A percentile compares a stretch with the other conserved stretches of the same genome.
phyloP scores from a whole-genome alignment of 139 green algal genomes.

The Micractinium sp. region DNA sequence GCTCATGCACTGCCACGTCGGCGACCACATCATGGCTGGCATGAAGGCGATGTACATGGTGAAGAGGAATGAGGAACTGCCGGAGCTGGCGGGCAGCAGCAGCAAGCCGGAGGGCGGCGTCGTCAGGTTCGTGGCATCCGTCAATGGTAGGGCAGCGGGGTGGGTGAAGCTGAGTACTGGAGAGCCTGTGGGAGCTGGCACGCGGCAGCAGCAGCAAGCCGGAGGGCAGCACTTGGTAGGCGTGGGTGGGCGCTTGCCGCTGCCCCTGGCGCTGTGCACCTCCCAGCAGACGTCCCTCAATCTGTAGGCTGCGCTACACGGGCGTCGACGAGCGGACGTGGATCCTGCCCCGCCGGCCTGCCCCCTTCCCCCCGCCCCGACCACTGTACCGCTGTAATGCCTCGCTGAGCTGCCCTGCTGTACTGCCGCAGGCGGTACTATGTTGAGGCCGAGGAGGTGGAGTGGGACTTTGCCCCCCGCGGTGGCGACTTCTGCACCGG shows the following conservation, averaged over 20 bases:
- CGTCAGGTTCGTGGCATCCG: background rate
- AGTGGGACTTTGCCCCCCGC: slow-evolving; percentile 57
- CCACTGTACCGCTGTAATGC: background rate
- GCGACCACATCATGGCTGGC: slow-evolving; percentile 64
- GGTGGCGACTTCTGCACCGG: slow-evolving; percentile 57
- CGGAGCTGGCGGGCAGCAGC: background rate
- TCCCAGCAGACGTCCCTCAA: too few species aligned
- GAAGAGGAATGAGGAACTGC: background rate
- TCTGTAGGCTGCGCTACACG: too few species aligned
- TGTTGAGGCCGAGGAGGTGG: slow-evolving; percentile 63
- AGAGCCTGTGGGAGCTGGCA: too few species aligned
- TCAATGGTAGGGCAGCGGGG: too few species aligned
- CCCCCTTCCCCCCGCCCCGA: background rate
- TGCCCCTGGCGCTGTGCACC: too few species aligned
- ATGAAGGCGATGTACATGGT: slow-evolving; percentile 67
- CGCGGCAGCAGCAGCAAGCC: too few species aligned
- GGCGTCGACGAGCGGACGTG: too few species aligned
- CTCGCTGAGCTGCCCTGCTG: background rate
- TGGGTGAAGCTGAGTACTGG: too few species aligned
- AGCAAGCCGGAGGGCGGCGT: background rate
- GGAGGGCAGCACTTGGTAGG: too few species aligned
- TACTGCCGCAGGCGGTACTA: slow-evolving; percentile 50
- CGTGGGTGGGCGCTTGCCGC: too few species aligned
- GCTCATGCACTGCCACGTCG: slow-evolving; percentile 73
- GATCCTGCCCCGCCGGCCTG: too few species aligned